Base-by-base conservation (phyloP, 306 rosid genomes). In the Malus sieversii region DNA sequence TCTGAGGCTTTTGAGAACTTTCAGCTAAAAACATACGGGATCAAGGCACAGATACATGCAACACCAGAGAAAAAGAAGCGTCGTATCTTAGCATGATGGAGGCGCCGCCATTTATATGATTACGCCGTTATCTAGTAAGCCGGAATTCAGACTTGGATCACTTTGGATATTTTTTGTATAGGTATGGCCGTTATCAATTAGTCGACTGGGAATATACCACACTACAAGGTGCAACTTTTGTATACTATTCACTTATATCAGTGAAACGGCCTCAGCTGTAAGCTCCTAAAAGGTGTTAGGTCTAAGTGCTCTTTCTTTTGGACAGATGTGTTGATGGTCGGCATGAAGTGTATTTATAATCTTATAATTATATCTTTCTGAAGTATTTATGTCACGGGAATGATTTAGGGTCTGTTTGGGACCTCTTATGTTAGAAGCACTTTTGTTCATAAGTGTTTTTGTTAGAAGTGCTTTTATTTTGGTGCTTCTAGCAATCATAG, bases 1-100 rank as follows among this genome's bases (percentile, higher is more conserved):
- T 92, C 98, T 9, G 97, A 85, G 68, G 98, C 98, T 71, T 95
- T 95, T 77, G 98, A 95, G 79, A 92, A 92, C 76, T 92, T 92
- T 77, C 97, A 95, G 86, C 65, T 95, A 33, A 85, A 79, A 70
- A 90, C 91, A 12, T 95, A 95, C 62, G 98, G 98, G 60, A 87
- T 92, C 62, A 95, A 89, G 85, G 81, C 97, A 15, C 97, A 95
- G 80, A 91, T 89, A 46, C 93, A 90, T 69, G 84, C 95, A 16
- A 92, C 97, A 23, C 98, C 97, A 11, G 89, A 90, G 75, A 91
- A 87, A 81, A 93, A 94, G 88, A 95, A 86, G 80, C 93, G 95
- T 1, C 88, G 89, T 14, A 29, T 52, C 63, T 52, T 29, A n/a
- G 46, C 64, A 52, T 19, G 55, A 78, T 78, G 42, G 51, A 63